phyloP scores from a whole-genome alignment of 1,139 yeast species.

The Yamadazyma aaseri region DNA sequence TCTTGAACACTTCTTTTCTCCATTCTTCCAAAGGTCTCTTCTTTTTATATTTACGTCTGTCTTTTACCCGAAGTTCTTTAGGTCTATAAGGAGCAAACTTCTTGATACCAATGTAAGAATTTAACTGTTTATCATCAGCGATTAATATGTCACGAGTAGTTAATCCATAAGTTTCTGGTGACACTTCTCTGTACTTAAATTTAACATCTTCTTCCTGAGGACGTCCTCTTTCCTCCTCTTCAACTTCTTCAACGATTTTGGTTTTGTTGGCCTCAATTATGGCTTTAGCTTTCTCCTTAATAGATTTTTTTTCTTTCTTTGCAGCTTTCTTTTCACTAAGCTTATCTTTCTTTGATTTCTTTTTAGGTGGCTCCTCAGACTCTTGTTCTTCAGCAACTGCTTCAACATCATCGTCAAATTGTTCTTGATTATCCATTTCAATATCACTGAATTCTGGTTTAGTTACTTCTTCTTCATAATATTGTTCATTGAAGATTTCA shows the following conservation, averaged over 20 bases:
- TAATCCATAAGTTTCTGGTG: slow-evolving; percentile 91
- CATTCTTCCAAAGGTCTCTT: slow-evolving; percentile 75
- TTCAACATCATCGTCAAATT: slow-evolving; percentile 23
- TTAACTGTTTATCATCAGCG: slow-evolving; percentile 86
- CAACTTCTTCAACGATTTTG: slow-evolving; percentile 58
- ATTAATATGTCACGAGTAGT: slow-evolving; percentile 81
- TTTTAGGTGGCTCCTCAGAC: slow-evolving; percentile 25
- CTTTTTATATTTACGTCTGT: slow-evolving; percentile 81
- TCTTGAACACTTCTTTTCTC: slow-evolving; percentile 79
- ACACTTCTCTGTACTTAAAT: slow-evolving; percentile 89
- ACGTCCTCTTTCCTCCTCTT: slow-evolving; percentile 64
- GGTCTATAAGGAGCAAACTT: slow-evolving; percentile 92
- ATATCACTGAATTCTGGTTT: slow-evolving; percentile 40
- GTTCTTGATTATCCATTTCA: too few relatives aligned
- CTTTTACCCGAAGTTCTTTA: slow-evolving; percentile 68
- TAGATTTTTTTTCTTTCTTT: slow-evolving; percentile 60
- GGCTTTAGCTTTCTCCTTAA: slow-evolving; percentile 68
- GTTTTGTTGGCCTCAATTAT: slow-evolving; percentile 52
- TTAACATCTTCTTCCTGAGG: slow-evolving; percentile 40
- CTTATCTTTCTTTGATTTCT: slow-evolving; percentile 50
- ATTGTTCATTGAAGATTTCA: slow-evolving; percentile 81
- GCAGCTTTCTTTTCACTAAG: slow-evolving; percentile 55
- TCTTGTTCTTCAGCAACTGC: slow-evolving; percentile 40
- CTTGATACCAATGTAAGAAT: slow-evolving; percentile 81
- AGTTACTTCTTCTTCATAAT: slow-evolving; percentile 55